Conservation (phyloP, 116 monocot species). For the Zostera marina region DNA sequence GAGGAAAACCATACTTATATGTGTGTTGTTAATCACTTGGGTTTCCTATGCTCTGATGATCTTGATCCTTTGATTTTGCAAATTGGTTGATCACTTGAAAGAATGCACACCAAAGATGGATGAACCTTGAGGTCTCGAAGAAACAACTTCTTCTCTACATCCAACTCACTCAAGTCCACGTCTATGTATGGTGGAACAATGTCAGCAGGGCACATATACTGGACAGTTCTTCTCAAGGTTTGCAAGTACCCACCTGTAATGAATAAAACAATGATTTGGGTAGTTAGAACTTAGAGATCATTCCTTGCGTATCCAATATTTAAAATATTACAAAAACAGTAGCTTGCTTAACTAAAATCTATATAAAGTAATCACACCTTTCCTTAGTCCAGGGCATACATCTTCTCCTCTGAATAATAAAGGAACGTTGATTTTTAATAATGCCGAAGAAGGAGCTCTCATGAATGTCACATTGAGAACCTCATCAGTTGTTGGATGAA, state of each 20-base stretch:
- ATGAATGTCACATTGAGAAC: constrained; percentile 87
- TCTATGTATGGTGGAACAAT: constrained; percentile 94
- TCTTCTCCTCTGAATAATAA: constrained; percentile 85
- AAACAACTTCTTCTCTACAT: constrained; percentile 61
- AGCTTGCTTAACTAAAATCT: background rate
- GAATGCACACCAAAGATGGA: constrained; percentile 50
- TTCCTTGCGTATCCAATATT: background rate
- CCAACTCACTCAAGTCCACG: constrained; percentile 84
- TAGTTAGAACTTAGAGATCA: background rate
- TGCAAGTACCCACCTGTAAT: constrained; percentile 64
- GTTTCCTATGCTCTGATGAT: constrained; percentile 15
- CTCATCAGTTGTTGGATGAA: constrained; percentile 75
- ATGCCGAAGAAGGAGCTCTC: constrained; percentile 72
- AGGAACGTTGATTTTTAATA: constrained; percentile 82
- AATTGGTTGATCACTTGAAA: constrained; percentile 44
- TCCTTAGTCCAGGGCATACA: constrained; percentile 74
- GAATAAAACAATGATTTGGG: background rate
- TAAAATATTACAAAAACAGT: too few species aligned
- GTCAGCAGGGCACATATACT: constrained; percentile 82
- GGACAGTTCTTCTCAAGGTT: constrained; percentile 76
- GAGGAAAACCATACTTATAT: background rate
- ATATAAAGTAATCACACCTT: constrained; percentile 31
- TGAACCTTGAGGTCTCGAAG: constrained; percentile 77
- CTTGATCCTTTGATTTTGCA: constrained; percentile 72
- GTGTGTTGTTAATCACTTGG: constrained; percentile 9